phyloP scores from a whole-genome alignment of 495 filamentous ascomycete species.

The Filosporella fistucella region DNA sequence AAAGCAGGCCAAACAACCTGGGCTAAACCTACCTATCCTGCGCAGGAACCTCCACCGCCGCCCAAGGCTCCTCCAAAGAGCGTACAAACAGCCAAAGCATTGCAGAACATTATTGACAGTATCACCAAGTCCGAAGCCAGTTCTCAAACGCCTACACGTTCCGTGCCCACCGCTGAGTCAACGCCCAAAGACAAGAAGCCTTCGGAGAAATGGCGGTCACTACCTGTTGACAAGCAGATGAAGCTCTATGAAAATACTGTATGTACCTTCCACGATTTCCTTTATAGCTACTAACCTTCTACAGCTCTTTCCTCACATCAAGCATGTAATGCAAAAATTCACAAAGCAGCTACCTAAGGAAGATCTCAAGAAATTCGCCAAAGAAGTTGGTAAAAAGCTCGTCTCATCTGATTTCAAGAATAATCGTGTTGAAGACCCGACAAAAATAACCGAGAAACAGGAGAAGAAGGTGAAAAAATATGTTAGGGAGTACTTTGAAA shows the following conservation, averaged over 20 bases:
- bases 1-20: slow-evolving; percentile 71
- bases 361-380: slow-evolving; percentile 80
- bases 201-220: slow-evolving; percentile 74
- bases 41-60: slow-evolving; percentile 54
- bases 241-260: slow-evolving; percentile 91
- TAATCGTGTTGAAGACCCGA: slow-evolving; percentile 75
- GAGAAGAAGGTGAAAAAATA: slow-evolving; percentile 75
- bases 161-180: slow-evolving; percentile 13
- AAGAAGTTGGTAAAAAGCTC: slow-evolving; percentile 83
- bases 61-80: slow-evolving; percentile 62
- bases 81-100: slow-evolving; percentile 45
- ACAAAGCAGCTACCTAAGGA: slow-evolving; percentile 79
- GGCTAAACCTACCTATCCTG: slow-evolving; percentile 66
- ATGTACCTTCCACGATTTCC: slow-evolving; percentile 26
- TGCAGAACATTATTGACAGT: slow-evolving; percentile 83
- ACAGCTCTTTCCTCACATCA: slow-evolving; percentile 78
- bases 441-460: slow-evolving; percentile 71
- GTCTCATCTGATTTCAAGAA: slow-evolving; percentile 88
- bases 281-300: slow-evolving; percentile 21
- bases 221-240: slow-evolving; percentile 80
- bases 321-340: slow-evolving; percentile 81
- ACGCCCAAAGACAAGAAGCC: slow-evolving; percentile 62
- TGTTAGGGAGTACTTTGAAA: slow-evolving; percentile 81
- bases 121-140: slow-evolving; percentile 60
- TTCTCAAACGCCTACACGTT: slow-evolving; percentile 36